Percentiles rank a stretch among this genome's conserved stretches.
Evolutionary conservation across 257 asterid genomes (phyloP).

Genomic region (Solanum medicagineum): DNA sequence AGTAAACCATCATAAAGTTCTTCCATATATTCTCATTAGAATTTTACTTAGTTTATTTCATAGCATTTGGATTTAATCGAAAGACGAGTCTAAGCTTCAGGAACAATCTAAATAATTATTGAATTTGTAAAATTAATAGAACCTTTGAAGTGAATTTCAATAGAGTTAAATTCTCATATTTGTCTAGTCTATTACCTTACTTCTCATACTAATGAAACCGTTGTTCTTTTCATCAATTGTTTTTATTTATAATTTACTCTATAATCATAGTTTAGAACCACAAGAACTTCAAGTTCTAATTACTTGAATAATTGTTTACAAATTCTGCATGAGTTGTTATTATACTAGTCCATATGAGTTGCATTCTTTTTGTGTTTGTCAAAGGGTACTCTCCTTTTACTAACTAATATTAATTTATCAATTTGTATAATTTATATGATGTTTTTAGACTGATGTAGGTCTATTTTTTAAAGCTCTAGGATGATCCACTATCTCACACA

Average conservation of each 20-base stretch:
- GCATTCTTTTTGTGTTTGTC: background rate
- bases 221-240: background rate
- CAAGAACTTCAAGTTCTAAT: background rate
- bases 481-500: background rate
- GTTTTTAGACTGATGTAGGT: background rate
- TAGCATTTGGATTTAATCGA: background rate
- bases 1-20: background rate
- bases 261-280: background rate
- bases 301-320: background rate
- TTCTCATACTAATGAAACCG: background rate
- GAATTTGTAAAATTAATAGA: background rate
- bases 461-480: no score
- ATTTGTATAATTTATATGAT: background rate
- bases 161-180: background rate
- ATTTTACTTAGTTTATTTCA: background rate
- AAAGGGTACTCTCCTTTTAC: background rate
- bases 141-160: background rate
- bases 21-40: background rate
- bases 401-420: background rate
- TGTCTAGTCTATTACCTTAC: background rate
- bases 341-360: background rate
- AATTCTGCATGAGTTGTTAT: background rate
- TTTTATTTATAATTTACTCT: background rate
- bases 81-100: background rate
- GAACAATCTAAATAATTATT: background rate